phyloP scores from a whole-genome alignment of 345 rosid genomes.

The Punica granatum region DNA sequence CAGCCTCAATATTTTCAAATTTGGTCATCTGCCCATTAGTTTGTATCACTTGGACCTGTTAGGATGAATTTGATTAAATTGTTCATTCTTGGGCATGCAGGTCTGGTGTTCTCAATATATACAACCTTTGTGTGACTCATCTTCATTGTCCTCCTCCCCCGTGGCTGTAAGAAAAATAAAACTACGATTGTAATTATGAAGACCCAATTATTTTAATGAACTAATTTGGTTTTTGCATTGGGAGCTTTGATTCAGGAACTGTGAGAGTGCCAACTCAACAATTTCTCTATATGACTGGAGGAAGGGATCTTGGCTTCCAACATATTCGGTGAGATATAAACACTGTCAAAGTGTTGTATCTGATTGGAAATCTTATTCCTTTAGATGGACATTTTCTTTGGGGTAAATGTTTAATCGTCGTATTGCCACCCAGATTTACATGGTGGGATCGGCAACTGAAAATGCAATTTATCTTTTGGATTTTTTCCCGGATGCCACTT shows the following conservation, averaged over 20 bases:
- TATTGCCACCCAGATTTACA: conserved; percentile 52
- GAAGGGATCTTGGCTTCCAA: conserved; percentile 79
- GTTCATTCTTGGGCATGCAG: conserved; percentile 25
- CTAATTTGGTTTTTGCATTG: conserved; percentile 2
- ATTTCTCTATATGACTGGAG: conserved; percentile 40
- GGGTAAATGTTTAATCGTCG: not conserved
- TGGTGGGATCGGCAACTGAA: conserved; percentile 60
- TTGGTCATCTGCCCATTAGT: not conserved
- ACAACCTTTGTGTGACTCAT: conserved; percentile 58
- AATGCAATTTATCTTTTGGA: conserved; percentile 86
- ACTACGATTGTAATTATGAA: not conserved
- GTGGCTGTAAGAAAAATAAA: conserved; percentile 71
- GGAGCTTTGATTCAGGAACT: conserved; percentile 37
- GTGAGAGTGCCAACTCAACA: conserved; percentile 28
- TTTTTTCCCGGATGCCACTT: conserved; percentile 64
- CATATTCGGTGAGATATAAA: conserved; percentile 58
- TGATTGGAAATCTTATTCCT: conserved; percentile 1
- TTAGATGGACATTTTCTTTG: not conserved
- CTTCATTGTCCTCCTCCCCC: conserved; percentile 98
- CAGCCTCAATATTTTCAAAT: not conserved
- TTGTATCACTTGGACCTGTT: not conserved
- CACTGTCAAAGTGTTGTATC: not conserved
- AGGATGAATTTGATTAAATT: not conserved
- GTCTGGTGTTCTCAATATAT: conserved; percentile 83
- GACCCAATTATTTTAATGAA: not conserved